phyloP scores from a whole-genome alignment of 2,329 filamentous ascomycete genomes.

The Lomentospora prolificans region DNA sequence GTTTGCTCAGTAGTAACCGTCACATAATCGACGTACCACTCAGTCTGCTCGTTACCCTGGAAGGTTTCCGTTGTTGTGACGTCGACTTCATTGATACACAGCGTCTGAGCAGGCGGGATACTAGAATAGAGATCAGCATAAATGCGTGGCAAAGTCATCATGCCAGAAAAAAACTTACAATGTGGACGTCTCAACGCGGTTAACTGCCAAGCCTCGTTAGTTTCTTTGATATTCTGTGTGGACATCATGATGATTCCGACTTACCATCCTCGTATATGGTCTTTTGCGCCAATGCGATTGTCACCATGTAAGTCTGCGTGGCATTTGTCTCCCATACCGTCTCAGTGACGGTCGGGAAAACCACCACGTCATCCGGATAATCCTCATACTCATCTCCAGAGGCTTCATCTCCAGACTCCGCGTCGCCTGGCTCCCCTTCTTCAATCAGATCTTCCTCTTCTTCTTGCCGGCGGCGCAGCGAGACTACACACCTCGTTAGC shows the following conservation, averaged over 20 bases:
- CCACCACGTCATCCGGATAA: not conserved
- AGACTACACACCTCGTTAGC: not conserved
- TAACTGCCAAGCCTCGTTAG: not conserved
- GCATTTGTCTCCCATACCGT: conserved; percentile 1
- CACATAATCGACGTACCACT: conserved; percentile 1
- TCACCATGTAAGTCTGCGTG: not conserved
- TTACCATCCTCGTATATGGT: conserved; percentile 6
- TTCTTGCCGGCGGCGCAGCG: not conserved
- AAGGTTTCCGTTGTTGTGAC: conserved; percentile 2
- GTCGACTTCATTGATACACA: conserved; percentile 4
- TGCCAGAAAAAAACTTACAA: not conserved
- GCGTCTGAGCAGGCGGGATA: conserved; percentile 3
- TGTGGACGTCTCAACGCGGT: conserved; percentile 3
- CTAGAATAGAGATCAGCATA: not conserved
- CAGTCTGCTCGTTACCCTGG: conserved; percentile 5
- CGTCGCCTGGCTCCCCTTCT: not conserved
- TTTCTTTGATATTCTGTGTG: not conserved
- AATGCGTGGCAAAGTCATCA: not conserved
- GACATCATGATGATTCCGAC: not conserved
- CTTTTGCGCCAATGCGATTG: not conserved
- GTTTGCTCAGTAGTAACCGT: not conserved
- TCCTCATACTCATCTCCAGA: too few relatives aligned
- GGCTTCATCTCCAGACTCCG: not conserved
- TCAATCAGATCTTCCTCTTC: not conserved
- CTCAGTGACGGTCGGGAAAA: conserved; percentile 6